Evolutionary conservation across 2,329 filamentous ascomycete species (phyloP).

Genomic region (Didymella pomorum): DNA sequence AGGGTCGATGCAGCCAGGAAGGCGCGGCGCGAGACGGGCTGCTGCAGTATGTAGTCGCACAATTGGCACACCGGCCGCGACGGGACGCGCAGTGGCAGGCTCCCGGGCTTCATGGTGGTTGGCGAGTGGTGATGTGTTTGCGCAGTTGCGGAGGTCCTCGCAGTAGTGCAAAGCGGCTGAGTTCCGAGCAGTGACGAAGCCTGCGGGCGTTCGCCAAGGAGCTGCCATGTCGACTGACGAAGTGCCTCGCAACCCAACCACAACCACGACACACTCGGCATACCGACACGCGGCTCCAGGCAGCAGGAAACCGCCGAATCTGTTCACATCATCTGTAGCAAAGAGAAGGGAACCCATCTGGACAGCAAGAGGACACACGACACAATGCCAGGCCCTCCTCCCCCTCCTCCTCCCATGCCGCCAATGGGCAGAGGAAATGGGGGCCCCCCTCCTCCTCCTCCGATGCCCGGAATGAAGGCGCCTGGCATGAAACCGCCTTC

Average conservation of each 20-base stretch:
- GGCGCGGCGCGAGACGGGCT: conserved; percentile 39
- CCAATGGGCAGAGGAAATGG: conserved; percentile 50
- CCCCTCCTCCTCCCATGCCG: conserved; percentile 50
- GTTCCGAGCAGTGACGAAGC: conserved; percentile 16
- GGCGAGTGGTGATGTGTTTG: conserved; percentile 6
- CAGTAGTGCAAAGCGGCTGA: not conserved
- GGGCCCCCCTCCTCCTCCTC: conserved; percentile 48
- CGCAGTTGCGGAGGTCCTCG: too few relatives aligned
- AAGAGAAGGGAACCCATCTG: not conserved
- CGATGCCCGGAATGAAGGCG: conserved; percentile 47
- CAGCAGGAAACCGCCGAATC: conserved; percentile 23
- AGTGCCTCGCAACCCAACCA: conserved; percentile 19
- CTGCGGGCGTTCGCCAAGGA: conserved; percentile 14
- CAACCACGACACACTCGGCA: conserved; percentile 30
- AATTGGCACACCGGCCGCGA: conserved; percentile 46
- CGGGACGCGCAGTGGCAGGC: conserved; percentile 37
- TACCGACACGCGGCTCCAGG: conserved; percentile 27
- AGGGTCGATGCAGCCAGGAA: conserved; percentile 37
- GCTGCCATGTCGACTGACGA: conserved; percentile 12
- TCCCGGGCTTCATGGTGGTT: conserved; percentile 40
- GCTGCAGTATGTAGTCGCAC: conserved; percentile 44
- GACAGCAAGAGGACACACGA: conserved; percentile 22
- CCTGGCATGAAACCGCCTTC: conserved; percentile 41
- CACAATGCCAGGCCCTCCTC: conserved; percentile 47
- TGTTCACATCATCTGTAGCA: not conserved